Conservation (phyloP, 2,329 filamentous ascomycete species). For the Zymoseptoria pseudotritici region DNA sequence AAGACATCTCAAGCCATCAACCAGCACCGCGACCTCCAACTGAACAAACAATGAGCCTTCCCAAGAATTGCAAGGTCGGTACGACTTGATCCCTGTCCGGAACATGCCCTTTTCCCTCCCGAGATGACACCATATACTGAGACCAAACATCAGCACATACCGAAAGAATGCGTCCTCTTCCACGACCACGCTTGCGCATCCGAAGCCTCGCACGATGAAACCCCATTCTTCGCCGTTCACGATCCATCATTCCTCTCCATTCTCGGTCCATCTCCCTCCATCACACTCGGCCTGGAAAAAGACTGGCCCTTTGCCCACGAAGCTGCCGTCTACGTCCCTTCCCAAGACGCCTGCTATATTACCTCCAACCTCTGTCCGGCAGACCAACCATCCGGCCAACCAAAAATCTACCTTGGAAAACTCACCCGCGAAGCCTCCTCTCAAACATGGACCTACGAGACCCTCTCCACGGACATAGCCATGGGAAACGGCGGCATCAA, state of each 20-base stretch:
- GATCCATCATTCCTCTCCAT: constrained; percentile 22
- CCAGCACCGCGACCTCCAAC: neutral
- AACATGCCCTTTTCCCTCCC: too few species aligned
- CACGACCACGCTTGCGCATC: constrained; percentile 4
- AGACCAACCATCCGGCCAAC: constrained; percentile 1
- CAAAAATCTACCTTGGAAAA: constrained; percentile 22
- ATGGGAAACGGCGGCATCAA: constrained; percentile 48
- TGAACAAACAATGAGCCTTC: constrained; percentile 7
- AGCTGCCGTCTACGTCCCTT: constrained; percentile 29
- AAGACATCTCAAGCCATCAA: neutral
- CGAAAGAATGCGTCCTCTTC: constrained; percentile 1
- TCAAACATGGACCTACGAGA: constrained; percentile 38
- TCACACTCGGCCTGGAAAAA: constrained; percentile 18
- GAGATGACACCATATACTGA: neutral
- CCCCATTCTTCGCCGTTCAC: constrained; percentile 23
- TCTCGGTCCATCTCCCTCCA: constrained; percentile 17
- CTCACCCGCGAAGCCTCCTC: constrained; percentile 10
- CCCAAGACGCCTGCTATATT: constrained; percentile 35
- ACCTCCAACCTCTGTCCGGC: constrained; percentile 31
- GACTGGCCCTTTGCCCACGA: constrained; percentile 33
- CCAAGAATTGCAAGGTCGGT: constrained; percentile 14
- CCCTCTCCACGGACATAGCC: constrained; percentile 29
- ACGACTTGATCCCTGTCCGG: neutral
- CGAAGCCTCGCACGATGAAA: constrained; percentile 5
- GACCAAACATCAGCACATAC: constrained; percentile 6